Evolutionary conservation across 2,329 filamentous ascomycete genomes (phyloP), one percentile per base, ranked within the genome.

Genomic region (Xylaria hypoxylon): DNA sequence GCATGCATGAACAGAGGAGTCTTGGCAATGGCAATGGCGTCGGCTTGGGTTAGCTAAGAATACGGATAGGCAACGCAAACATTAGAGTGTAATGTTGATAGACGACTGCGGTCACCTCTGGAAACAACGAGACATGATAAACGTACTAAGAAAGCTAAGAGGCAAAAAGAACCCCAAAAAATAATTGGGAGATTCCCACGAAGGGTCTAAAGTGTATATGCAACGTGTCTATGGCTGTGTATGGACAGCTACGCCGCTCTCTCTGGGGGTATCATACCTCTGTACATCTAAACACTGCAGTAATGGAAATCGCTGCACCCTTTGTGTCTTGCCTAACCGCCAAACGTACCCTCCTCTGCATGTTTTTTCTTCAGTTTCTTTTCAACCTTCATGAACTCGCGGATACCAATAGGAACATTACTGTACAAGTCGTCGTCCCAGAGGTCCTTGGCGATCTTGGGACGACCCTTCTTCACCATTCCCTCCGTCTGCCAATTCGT

Each of bases 321-420:
- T 31, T 40, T 50, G 48, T 40, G 55, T 63, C 15, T 47, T 62
- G n/a, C 57, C 55, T 75, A 84, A n/a, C 79, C 80, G 1, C 82
- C 81, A n/a, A 76, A 58, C 1, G 81, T 82, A n/a, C 85, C 82
- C 62, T 89, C 87, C 58, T 83, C 80, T 73, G 81, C 79, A 77
- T 94, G 92, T 79, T 88, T 91, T 78, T 92, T 85, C 79, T 93
- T 95, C 67, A 99, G 79, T 78, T 84, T 90, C 86, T 98, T 98
- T 83, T 99, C 96, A 67, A 91, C 94, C 83, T 91, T 93, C 95
- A 99, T 98, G 75, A 99, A 99, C 79, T 97, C 95, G 68, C 93
- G 85, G 71, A 99, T 97, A 0, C 95, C 96, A 10, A 98, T 92
- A 0, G 96, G 95, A 59, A 99, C 89, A 71, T 88, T 88, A 56